Base-by-base conservation (phyloP, 2,329 filamentous ascomycete species). In the Aspergillus fumigatiaffinis region DNA sequence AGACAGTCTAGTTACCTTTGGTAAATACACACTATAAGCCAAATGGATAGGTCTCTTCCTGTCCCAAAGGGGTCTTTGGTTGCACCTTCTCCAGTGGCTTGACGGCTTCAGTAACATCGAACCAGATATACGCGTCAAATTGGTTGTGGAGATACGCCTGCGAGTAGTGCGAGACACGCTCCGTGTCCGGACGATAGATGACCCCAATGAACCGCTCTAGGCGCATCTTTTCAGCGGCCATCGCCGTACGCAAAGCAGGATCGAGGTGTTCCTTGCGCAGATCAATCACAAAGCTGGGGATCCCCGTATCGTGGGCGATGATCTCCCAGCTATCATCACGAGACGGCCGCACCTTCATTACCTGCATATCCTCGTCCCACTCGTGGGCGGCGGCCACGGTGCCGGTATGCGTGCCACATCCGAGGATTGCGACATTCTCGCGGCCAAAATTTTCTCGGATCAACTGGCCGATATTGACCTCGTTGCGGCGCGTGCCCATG, bases 201-300 rank as follows among this genome's bases (percentile, higher is more conserved):
- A 83, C 81, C 0, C 80, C 80, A 48, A 83, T 83, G 60, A 82
- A 82, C 10, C 80, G 71, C 68, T 83, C 73, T n/a, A 82, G 65
- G 49, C 74, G 66, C 1, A 55, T 56, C 14, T 61, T 66, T 63
- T 73, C 74, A 42, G 68, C 67, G 49, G 62, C 66, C 50, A 82
- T 64, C 8, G 69, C 71, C 49, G 69, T 57, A n/a, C 73, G 64
- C 46, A 80, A 61, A 51, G 68, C 60, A 6, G 68, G 63, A 56
- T 77, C 66, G 25, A 75, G 70, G 5, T 63, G 57, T 3, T 67
- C 72, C 23, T 70, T 66, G 5, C 80, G 72, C 46, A 83, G 65
- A 56, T 83, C 79, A 2, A 82, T 69, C 35, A 78, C 59, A 55
- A 83, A 82, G 3, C 70, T 71, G 8, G 71, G 69, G 7, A 81